Conservation (phyloP, 2,329 filamentous ascomycete genomes). For the Aspergillus carbonarius region DNA sequence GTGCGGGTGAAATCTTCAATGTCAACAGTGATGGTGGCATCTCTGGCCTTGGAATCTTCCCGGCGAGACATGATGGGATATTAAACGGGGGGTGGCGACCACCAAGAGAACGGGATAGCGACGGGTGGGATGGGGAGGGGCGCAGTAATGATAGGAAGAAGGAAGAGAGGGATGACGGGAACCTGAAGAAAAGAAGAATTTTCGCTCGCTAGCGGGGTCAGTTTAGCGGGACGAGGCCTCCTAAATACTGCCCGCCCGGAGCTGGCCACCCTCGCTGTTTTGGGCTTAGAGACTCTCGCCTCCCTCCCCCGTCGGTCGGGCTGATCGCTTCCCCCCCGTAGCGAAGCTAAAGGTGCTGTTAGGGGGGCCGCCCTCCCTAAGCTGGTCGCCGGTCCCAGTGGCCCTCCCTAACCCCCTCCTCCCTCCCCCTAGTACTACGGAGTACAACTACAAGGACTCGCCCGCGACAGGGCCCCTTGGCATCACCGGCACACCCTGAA, state of each 20-base stretch:
- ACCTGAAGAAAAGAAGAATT: constrained; percentile 14
- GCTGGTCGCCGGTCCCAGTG: not conserved
- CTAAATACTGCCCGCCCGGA: constrained; percentile 20
- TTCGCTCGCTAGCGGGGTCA: constrained; percentile 25
- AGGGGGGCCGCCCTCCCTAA: not conserved
- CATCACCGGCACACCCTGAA: not conserved
- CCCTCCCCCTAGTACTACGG: too few species aligned
- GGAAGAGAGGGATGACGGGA: constrained; percentile 14
- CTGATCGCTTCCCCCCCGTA: not conserved
- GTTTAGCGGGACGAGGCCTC: constrained; percentile 13
- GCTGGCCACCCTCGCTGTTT: constrained; percentile 16
- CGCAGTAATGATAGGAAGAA: constrained; percentile 6
- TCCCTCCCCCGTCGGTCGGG: not conserved
- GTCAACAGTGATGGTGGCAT: constrained; percentile 47
- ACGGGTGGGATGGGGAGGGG: constrained; percentile 47
- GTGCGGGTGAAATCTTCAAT: constrained; percentile 77
- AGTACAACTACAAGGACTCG: too few species aligned
- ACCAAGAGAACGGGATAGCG: not conserved
- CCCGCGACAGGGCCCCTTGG: too few species aligned
- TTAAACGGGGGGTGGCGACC: constrained; percentile 24
- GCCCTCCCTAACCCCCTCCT: not conserved
- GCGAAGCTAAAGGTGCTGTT: not conserved
- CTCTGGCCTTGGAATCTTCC: constrained; percentile 36
- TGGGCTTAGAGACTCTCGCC: constrained; percentile 16
- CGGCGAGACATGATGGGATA: constrained; percentile 51